phyloP scores from a whole-genome alignment of 2,329 filamentous ascomycete species.

The Cladosporium sp. region DNA sequence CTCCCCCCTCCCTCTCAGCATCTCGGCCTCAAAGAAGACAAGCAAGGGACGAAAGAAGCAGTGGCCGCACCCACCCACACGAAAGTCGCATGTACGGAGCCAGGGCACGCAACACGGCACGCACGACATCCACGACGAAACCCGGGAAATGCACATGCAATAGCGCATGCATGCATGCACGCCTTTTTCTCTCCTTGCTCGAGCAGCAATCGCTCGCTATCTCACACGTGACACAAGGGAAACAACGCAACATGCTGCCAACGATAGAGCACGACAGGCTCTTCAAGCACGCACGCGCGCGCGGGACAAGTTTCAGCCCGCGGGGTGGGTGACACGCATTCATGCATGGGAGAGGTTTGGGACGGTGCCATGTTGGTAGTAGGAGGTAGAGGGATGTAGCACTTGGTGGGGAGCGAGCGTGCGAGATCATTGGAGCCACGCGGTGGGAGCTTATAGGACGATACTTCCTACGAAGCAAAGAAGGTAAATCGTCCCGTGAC shows the following conservation, averaged over 20 bases:
- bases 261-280: not conserved
- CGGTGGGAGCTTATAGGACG: not conserved
- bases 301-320: not conserved
- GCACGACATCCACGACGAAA: too few relatives aligned
- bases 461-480: too few relatives aligned
- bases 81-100: too few relatives aligned
- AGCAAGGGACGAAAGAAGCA: too few relatives aligned
- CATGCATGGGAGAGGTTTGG: not conserved
- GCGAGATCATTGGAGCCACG: not conserved
- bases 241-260: not conserved
- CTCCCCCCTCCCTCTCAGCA: too few relatives aligned
- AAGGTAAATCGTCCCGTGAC: not conserved
- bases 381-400: too few relatives aligned
- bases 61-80: too few relatives aligned
- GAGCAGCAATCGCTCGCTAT: not conserved
- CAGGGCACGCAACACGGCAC: too few relatives aligned
- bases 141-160: not conserved
- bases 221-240: not conserved
- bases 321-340: conserved; percentile 1
- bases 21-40: too few relatives aligned
- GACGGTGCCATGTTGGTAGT: not conserved
- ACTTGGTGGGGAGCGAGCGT: not conserved
- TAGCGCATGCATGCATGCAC: not conserved
- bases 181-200: conserved; percentile 3
- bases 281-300: not conserved